Evolutionary conservation across 129 eudicot genomes (phyloP).

Genomic region (Chrysanthemum seticuspe): DNA sequence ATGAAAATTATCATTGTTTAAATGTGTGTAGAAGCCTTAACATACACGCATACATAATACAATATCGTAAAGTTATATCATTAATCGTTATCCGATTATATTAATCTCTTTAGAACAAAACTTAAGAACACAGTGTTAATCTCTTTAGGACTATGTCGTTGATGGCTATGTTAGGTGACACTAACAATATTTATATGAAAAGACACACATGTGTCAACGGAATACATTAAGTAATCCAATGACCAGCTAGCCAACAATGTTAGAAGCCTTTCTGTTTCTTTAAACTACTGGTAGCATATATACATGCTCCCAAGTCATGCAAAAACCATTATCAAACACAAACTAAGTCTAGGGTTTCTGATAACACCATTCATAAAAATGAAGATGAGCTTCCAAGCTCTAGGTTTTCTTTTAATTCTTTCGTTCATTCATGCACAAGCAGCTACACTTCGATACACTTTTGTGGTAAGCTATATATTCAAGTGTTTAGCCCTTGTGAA

Average conservation of each 20-base stretch:
- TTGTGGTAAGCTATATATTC: conserved; percentile 19
- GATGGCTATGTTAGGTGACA: no score
- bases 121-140: no score
- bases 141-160: no score
- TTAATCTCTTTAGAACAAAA: no score
- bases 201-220: conserved; percentile 20
- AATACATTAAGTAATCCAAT: conserved; percentile 12
- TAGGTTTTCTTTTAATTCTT: conserved; percentile 24
- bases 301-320: conserved; percentile 26
- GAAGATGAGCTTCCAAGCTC: conserved; percentile 18
- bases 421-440: conserved; percentile 31
- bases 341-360: conserved; percentile 14
- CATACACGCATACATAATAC: no score
- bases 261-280: conserved; percentile 19
- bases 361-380: background rate
- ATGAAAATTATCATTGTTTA: no score
- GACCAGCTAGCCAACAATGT: background rate
- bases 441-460: conserved; percentile 30
- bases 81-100: no score
- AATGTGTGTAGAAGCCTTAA: no score
- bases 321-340: conserved; percentile 4
- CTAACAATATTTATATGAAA: no score
- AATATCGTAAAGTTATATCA: no score
- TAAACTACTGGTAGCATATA: conserved; percentile 18
- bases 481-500: background rate